These are phyloP conservation scores for Anethum foeniculum DNA, from an alignment of 140 eudicot genomes.

Conservation along the genomic window DNA sequence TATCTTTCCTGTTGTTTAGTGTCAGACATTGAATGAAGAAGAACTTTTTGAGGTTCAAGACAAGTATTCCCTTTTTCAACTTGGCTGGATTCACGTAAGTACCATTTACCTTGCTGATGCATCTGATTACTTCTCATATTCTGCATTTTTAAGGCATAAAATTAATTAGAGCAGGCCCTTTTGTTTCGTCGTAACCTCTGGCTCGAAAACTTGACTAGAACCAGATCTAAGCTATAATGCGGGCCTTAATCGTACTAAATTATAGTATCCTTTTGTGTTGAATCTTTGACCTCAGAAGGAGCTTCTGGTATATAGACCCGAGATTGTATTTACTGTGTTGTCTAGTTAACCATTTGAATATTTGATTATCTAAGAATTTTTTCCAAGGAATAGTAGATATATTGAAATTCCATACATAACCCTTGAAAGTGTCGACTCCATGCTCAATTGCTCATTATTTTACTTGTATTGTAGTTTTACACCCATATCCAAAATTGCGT, in stretches of 20 bases:
- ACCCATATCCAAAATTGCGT: neutral
- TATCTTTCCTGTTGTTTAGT: slow-evolving; percentile 36
- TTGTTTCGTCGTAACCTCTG: neutral
- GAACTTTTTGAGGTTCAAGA: slow-evolving; percentile 95
- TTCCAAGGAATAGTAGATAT: neutral
- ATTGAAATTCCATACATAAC: neutral
- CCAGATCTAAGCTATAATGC: neutral
- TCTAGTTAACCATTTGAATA: neutral
- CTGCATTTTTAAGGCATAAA: neutral
- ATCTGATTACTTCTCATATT: neutral
- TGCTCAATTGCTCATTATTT: neutral
- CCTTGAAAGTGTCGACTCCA: neutral
- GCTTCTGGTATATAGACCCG: neutral
- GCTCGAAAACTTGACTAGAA: neutral
- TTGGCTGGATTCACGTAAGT: slow-evolving; percentile 99
- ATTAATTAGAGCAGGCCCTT: neutral
- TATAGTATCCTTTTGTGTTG: neutral
- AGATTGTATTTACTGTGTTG: neutral
- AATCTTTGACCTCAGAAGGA: neutral
- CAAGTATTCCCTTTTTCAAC: slow-evolving; percentile 68
- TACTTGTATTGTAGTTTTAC: neutral
- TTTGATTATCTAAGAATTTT: neutral
- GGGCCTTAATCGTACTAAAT: no score
- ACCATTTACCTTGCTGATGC: slow-evolving; percentile 14
- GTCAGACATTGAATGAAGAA: slow-evolving; percentile 92